These are phyloP conservation scores for Aureobasidium melanogenum DNA, from an alignment of 2,329 filamentous ascomycete genomes.

Conservation along the genomic window DNA sequence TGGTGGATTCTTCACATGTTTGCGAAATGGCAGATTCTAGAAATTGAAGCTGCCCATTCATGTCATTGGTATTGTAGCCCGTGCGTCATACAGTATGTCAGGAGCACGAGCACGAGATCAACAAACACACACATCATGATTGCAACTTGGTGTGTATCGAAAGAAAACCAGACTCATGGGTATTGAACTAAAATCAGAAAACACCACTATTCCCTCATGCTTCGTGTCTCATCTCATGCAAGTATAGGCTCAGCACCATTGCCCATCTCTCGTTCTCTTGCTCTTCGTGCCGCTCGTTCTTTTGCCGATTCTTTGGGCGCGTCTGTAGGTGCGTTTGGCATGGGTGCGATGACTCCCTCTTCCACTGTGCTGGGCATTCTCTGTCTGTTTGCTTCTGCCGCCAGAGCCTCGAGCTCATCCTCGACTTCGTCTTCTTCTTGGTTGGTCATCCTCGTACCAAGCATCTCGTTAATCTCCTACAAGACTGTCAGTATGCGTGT, in stretches of 20 bases:
- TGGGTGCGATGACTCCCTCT: conserved; percentile 19
- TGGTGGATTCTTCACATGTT: neutral
- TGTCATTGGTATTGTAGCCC: neutral
- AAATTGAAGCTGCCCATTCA: neutral
- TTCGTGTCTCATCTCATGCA: conserved; percentile 2
- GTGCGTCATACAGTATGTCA: neutral
- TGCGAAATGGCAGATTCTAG: neutral
- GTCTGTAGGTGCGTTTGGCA: conserved; percentile 26
- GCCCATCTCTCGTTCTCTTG: conserved; percentile 17
- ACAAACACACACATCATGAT: neutral
- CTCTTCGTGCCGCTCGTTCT: conserved; percentile 21
- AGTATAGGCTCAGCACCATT: conserved; percentile 10
- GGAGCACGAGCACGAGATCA: neutral
- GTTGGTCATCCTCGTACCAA: conserved; percentile 79
- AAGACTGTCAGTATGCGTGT: neutral
- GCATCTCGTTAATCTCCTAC: conserved; percentile 86
- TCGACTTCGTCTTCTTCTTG: conserved; percentile 98
- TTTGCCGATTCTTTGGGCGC: conserved; percentile 23
- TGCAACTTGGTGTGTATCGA: neutral
- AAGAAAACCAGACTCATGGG: neutral
- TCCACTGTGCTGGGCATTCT: conserved; percentile 27
- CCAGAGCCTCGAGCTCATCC: conserved; percentile 79
- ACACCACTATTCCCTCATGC: neutral
- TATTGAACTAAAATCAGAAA: conserved; percentile 7
- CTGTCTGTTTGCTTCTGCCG: conserved; percentile 48